Evolutionary conservation across 2,329 filamentous ascomycete genomes (phyloP).

Genomic region (Colletotrichum costaricense): DNA sequence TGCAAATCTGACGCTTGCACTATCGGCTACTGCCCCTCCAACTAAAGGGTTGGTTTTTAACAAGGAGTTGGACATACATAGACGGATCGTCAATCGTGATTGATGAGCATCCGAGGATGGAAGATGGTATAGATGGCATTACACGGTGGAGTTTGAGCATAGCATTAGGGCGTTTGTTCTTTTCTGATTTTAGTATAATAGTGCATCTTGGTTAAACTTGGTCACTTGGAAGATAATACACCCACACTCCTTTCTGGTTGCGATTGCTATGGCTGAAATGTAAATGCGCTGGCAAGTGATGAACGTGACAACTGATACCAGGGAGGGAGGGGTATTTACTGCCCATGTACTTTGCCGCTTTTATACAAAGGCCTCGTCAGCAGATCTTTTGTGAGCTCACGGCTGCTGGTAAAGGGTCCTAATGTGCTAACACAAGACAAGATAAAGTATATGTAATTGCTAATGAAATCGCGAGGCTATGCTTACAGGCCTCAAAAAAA

Average conservation of each 20-base stretch:
- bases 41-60: background rate
- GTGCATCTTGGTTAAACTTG: background rate
- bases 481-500: background rate
- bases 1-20: conserved; percentile 28
- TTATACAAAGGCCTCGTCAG: too few relatives aligned
- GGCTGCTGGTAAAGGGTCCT: too few relatives aligned
- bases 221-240: conserved; percentile 2
- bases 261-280: background rate
- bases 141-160: conserved; percentile 8
- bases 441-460: conserved; percentile 6
- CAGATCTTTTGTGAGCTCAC: too few relatives aligned
- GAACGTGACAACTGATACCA: too few relatives aligned
- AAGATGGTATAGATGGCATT: conserved; percentile 4
- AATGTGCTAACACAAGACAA: background rate
- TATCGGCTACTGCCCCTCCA: conserved; percentile 30
- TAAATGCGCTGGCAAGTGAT: too few relatives aligned
- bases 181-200: background rate
- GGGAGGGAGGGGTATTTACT: too few relatives aligned
- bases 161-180: conserved; percentile 12
- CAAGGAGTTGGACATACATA: background rate
- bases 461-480: conserved; percentile 22
- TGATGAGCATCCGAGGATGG: background rate
- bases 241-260: conserved; percentile 5
- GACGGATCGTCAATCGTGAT: background rate
- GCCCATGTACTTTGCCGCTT: too few relatives aligned